Evolutionary conservation across 2,329 filamentous ascomycete genomes (phyloP).

Genomic region (Dactylonectria estremocensis): DNA sequence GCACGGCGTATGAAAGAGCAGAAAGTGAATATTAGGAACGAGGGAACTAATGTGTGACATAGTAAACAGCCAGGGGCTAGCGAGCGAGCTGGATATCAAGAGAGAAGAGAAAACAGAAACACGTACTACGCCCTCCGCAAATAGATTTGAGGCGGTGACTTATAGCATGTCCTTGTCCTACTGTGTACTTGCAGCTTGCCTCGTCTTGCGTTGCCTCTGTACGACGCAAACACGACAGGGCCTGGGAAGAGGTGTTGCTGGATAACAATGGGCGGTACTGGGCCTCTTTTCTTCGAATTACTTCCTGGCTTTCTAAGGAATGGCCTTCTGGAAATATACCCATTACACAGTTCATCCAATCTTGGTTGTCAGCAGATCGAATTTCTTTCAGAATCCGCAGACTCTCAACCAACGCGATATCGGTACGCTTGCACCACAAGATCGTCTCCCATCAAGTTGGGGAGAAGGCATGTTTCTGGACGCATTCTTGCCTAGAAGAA

Average conservation of each 20-base stretch:
- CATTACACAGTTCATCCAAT: too few relatives aligned
- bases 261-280: too few relatives aligned
- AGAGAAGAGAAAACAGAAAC: background rate
- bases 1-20: slow-evolving; percentile 16
- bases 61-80: slow-evolving; percentile 4
- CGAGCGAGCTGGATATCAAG: slow-evolving; percentile 7
- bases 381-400: too few relatives aligned
- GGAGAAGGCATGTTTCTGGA: background rate
- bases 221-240: slow-evolving; percentile 26
- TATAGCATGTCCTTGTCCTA: background rate
- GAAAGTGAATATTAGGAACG: background rate
- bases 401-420: too few relatives aligned
- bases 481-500: background rate
- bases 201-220: slow-evolving; percentile 12
- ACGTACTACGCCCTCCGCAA: slow-evolving; percentile 2
- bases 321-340: background rate
- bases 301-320: background rate
- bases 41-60: slow-evolving; percentile 16
- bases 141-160: slow-evolving; percentile 15
- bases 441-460: too few relatives aligned
- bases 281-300: background rate
- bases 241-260: background rate
- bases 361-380: too few relatives aligned
- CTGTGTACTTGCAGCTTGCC: slow-evolving; percentile 24
- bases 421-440: too few relatives aligned